Base-by-base conservation (phyloP, 2,329 filamentous ascomycete species). In the Penicillium digitatum region DNA sequence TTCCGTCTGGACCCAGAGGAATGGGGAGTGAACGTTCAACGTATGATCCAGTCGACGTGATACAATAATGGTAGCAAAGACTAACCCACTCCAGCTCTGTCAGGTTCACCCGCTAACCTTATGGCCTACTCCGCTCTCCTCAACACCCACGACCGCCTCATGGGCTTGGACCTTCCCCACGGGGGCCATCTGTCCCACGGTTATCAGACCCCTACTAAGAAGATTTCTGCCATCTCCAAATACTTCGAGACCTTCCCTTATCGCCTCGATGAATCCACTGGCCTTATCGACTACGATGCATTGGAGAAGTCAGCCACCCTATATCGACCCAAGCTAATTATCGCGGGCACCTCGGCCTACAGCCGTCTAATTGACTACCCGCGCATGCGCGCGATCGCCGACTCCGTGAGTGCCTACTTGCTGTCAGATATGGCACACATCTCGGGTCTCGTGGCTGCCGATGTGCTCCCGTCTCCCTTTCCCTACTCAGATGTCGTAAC, bases 181-280 rank as follows among this genome's bases (percentile, higher is more conserved):
- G 92, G 92, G 77, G 92, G 92, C 64, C 92, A 96, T 79, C 81
- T 96, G 79, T 91, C 87, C 74, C 94, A 99, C 81, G 94, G 94
- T 65, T 99, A 99, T 80, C 94, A 99, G 79, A 97, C 90, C 32
- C 90, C 94, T 31, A 86, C 87, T 72, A 90, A 89, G 81, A 99
- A 99, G 72, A 99, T 99, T 76, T 97, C 93, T 52, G 91, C 91
- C 57, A 88, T 99, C 67, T 97, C 93, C 37, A 97, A 93, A 70
- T 99, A 99, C 84, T 99, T 97, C 73, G 93, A 99, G 83, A 99
- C 94, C 57, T 87, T 99, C 78, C 94, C 94, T 53, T 99, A 99
- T 83, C 87, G 91, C 59, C 87, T 97, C 26, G 76, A 79, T 52
- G 76, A 79, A 64, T 76, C 76, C 69, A 97, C 94, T 31, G 94